Evolutionary conservation across 2,329 filamentous ascomycete species (phyloP), one percentile per base, ranked within the genome.

Genomic region (Cryphonectria nitschkei): DNA sequence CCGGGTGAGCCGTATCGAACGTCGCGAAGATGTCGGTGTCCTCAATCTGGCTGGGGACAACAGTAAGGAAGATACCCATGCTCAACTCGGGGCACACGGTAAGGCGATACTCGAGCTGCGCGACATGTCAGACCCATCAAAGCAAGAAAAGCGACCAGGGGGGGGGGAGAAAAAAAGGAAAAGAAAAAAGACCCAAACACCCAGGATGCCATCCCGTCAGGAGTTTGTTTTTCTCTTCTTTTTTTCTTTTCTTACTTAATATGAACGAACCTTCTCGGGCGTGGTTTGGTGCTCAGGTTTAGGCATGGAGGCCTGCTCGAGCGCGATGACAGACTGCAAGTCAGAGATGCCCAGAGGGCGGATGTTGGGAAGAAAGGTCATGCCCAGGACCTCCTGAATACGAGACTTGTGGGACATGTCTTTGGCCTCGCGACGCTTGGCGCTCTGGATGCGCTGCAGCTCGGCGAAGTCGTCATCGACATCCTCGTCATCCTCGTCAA

Each of bases 51-150:
- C 79, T 79, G 14, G 85, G 82, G 32, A 83, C 79, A 19, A 88
- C 85, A 19, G 89, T 91, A 74, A 92, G 92, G 83, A 95, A 97
- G 69, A 97, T 82, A 39, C 94, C 95, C 67, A 95, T 84, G 78
- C 89, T 92, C 69, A 97, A 87, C 77, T 95, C 92, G 54, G 92
- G 90, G 78, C 92, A 95, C 77, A 84, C 86, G 37, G 86, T 87
- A 37, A 97, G 87, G 73, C 93, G 92, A 81, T 97, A 97, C 70
- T 87, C 82, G 77, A 96, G 89, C 93, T 95, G 67, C 37, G 68
- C 64, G 63, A 70, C 58, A 66, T 39, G 63, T 72, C 54, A 73
- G 72, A 58, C n/a, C 43, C 46, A 50, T 29, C 19, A 6, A 41
- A 41, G 66, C 43, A 46, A 5, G 29, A 34, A 58, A 6, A 43